A percentile compares a stretch with the other conserved stretches of the same genome.
Conservation (phyloP, 768 basidiomycete species). For the Chalciporus sphaerocephalus region DNA sequence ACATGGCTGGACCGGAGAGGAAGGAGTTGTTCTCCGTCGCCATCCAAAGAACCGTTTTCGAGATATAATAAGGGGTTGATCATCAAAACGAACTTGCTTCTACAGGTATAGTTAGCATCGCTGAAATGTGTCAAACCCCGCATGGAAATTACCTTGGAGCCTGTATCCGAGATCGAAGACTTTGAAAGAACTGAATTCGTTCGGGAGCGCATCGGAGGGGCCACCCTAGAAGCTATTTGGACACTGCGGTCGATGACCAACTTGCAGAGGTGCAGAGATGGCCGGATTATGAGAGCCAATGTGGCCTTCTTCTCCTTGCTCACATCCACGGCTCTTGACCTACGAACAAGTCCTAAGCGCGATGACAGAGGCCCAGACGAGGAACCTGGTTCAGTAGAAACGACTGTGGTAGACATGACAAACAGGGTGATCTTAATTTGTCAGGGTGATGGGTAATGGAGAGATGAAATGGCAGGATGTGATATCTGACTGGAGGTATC, state of each 20-base stretch:
- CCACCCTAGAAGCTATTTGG: slow-evolving; percentile 1
- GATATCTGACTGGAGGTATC: neutral
- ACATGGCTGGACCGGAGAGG: slow-evolving; percentile 26
- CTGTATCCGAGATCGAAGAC: slow-evolving; percentile 5
- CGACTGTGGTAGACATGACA: slow-evolving; percentile 12
- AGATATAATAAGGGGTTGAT: slow-evolving; percentile 23
- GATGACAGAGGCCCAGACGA: slow-evolving; percentile 6
- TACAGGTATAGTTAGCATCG: slow-evolving; percentile 3
- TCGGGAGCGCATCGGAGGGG: slow-evolving; percentile 1
- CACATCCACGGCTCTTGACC: slow-evolving; percentile 12
- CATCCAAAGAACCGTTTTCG: slow-evolving; percentile 17
- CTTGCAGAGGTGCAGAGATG: slow-evolving; percentile 24
- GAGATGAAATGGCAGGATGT: neutral
- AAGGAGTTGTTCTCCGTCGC: slow-evolving; percentile 6
- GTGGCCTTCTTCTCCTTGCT: slow-evolving; percentile 14
- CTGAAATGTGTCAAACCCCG: neutral
- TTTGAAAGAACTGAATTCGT: slow-evolving; percentile 4
- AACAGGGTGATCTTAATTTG: neutral
- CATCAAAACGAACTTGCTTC: slow-evolving; percentile 28
- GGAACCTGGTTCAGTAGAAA: slow-evolving; percentile 1
- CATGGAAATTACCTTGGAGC: slow-evolving; percentile 18
- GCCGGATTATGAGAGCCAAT: slow-evolving; percentile 21
- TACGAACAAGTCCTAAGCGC: slow-evolving; percentile 12
- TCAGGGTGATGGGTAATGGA: neutral
- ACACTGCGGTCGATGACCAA: slow-evolving; percentile 5